Percentiles rank a stretch among this genome's conserved stretches.
Conservation (phyloP, 2,329 filamentous ascomycete species). For the Colletotrichum eremochloae region DNA sequence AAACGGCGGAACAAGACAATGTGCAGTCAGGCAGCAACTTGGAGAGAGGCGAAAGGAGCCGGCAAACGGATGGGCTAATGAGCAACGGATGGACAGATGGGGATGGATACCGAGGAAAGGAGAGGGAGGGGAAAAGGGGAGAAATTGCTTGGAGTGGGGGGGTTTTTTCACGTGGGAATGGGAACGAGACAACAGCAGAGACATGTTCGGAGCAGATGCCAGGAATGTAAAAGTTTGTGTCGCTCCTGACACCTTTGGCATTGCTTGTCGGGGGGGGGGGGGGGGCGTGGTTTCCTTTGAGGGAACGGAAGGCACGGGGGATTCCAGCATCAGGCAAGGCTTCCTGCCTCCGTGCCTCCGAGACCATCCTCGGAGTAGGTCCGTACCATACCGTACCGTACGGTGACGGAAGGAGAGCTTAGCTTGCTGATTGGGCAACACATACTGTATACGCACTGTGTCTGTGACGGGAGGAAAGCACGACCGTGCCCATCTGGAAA, state of each 20-base stretch:
- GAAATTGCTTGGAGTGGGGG: neutral
- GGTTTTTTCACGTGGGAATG: neutral
- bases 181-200: slow-evolving; percentile 24
- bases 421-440: neutral
- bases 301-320: slow-evolving; percentile 11
- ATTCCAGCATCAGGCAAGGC: slow-evolving; percentile 26
- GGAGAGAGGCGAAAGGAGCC: neutral
- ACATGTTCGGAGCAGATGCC: neutral
- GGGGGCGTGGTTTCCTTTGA: slow-evolving; percentile 7
- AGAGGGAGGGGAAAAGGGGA: neutral
- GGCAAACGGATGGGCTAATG: slow-evolving; percentile 12
- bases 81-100: neutral
- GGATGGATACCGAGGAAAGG: neutral
- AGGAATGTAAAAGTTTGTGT: slow-evolving; percentile 18
- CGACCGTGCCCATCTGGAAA: neutral
- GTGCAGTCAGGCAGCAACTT: slow-evolving; percentile 21
- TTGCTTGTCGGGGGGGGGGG: neutral
- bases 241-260: neutral
- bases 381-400: neutral
- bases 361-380: neutral
- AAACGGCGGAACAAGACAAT: slow-evolving; percentile 30
- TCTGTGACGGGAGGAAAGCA: too few species aligned
- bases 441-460: too few species aligned
- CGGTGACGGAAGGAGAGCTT: neutral
- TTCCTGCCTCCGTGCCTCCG: slow-evolving; percentile 21